Evolutionary conservation across 1,284 basidiomycete genomes (phyloP), one percentile per base, ranked within the genome.

Genomic region (Coniferiporia sulphurascens): DNA sequence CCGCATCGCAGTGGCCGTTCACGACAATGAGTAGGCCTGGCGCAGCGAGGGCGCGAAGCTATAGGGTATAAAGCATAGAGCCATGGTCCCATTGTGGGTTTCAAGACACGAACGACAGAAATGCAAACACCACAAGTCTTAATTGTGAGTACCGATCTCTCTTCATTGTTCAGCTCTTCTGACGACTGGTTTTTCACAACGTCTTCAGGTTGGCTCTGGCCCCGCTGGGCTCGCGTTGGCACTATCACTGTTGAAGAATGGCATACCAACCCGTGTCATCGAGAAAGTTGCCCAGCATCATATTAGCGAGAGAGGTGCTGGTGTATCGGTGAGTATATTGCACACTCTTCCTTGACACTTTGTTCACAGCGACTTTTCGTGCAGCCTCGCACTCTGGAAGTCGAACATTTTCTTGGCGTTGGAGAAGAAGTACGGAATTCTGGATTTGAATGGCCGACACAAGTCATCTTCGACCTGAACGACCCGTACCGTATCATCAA

Each of bases 321-420:
- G 59, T 4, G 43, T 60, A 13, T 32, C 44, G 55, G 59, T 60
- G 22, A 10, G 58, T 15, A 13, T 6, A 41, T 21, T 12, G 13
- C 15, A 27, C 27, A 27, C 27, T 27, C 27, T 27, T 10, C 12
- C 10, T 50, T 38, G 17, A 34, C 8, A 17, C 49, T 49, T 17
- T n/a, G 15, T 49, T 15, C 7, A 45, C 22, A 8, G 34, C 35
- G 10, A 1, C n/a, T 32, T 4, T 52, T 17, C 38, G 3, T 27
- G 34, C 15, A 56, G 55, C 55, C 55, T 7, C 44, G 55, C 12
- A 62, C 56, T 12, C 32, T 58, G 36, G 60, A 62, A 51, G 32
- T 62, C 7, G 57, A 58, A 36, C 44, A 58, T 15, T 55, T 62
- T 27, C 57, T 62, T 2, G 60, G 57, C 6, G 60, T 62, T 7